Percentiles rank a stretch among this genome's conserved stretches.
Conservation (phyloP, 352 stramenopile species). For the Phytophthora tubulina region DNA sequence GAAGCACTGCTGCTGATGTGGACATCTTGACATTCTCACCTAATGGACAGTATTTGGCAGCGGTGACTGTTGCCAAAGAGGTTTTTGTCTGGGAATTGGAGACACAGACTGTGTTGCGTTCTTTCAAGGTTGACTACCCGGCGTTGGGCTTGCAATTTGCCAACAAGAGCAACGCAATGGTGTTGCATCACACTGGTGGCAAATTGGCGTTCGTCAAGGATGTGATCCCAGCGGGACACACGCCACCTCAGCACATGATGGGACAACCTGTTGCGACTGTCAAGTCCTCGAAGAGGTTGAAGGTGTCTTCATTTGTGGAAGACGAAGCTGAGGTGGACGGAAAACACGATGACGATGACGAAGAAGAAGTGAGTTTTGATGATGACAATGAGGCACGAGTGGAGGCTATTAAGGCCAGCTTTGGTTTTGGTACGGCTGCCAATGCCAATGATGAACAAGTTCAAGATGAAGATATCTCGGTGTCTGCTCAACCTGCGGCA, state of each 20-base stretch:
- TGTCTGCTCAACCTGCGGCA: slow-evolving; percentile 2
- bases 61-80: slow-evolving; percentile 74
- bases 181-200: slow-evolving; percentile 68
- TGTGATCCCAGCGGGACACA: slow-evolving; percentile 63
- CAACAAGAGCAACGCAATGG: slow-evolving; percentile 59
- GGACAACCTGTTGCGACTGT: slow-evolving; percentile 15
- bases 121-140: slow-evolving; percentile 69
- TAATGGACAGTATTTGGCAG: slow-evolving; percentile 81
- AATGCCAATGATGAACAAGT: slow-evolving; percentile 35
- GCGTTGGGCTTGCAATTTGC: slow-evolving; percentile 71
- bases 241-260: slow-evolving; percentile 57
- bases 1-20: slow-evolving; percentile 65
- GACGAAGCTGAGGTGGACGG: slow-evolving; percentile 58
- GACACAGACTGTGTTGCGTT: slow-evolving; percentile 60
- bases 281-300: slow-evolving; percentile 33
- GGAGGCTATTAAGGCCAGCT: slow-evolving; percentile 85
- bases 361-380: slow-evolving; percentile 55
- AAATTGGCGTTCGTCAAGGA: slow-evolving; percentile 76
- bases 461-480: slow-evolving; percentile 31
- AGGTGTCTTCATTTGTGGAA: slow-evolving; percentile 54
- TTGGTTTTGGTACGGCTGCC: slow-evolving; percentile 71
- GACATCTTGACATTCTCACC: slow-evolving; percentile 82
- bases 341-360: slow-evolving; percentile 40
- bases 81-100: slow-evolving; percentile 75
- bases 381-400: slow-evolving; percentile 78